Evolutionary conservation across 129 eudicot species (phyloP).

Genomic region (Calendula officinalis): DNA sequence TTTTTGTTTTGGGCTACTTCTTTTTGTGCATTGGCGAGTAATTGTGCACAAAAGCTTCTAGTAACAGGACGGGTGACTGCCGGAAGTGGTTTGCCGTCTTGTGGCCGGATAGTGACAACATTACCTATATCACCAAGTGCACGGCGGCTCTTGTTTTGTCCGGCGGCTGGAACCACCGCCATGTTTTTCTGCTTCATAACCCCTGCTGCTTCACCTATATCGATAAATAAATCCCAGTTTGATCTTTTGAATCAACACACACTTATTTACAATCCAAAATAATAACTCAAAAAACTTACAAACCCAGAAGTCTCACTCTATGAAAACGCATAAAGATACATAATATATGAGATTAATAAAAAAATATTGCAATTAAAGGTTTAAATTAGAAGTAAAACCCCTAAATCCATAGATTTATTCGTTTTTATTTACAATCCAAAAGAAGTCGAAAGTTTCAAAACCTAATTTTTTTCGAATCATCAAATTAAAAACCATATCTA

Average conservation of each 20-base stretch:
- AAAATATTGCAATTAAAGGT: too few species aligned
- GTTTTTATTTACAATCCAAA: too few species aligned
- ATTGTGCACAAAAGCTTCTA: slow-evolving; percentile 72
- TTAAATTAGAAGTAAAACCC: too few species aligned
- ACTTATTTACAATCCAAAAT: neutral
- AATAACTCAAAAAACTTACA: neutral
- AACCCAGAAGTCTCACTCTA: neutral
- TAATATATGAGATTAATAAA: neutral
- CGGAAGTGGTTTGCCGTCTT: slow-evolving; percentile 59
- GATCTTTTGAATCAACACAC: neutral
- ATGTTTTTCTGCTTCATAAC: slow-evolving; percentile 63
- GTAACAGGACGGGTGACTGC: slow-evolving; percentile 69
- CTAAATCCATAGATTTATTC: too few species aligned
- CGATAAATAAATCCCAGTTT: neutral
- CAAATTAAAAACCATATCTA: neutral
- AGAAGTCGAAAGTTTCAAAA: neutral
- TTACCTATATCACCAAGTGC: slow-evolving; percentile 85
- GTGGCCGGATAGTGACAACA: slow-evolving; percentile 52
- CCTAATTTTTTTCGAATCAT: neutral
- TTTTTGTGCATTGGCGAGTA: slow-evolving; percentile 74
- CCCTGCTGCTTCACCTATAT: slow-evolving; percentile 48
- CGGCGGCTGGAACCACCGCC: slow-evolving; percentile 35
- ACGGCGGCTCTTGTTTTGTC: slow-evolving; percentile 60
- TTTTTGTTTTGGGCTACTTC: slow-evolving; percentile 53
- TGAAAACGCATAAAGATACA: neutral